Conservation (phyloP, 2,329 filamentous ascomycete genomes). For the Pseudogymnoascus sp. region DNA sequence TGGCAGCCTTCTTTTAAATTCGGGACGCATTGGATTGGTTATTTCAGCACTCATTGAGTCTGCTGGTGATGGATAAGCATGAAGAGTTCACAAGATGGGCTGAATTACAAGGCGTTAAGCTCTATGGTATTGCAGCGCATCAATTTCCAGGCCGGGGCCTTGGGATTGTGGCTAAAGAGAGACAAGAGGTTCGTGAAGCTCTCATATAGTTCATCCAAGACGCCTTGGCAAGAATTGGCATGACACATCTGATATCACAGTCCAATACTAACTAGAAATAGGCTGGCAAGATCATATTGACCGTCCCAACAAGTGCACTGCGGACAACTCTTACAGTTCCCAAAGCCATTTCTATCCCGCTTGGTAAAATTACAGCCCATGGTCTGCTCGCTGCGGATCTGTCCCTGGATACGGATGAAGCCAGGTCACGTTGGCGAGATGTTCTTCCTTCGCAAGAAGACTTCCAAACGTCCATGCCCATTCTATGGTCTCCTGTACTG, state of each 20-base stretch:
- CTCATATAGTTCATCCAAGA: slow-evolving; percentile 1
- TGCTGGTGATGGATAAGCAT: slow-evolving; percentile 25
- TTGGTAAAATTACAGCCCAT: slow-evolving; percentile 54
- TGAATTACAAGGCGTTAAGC: slow-evolving; percentile 51
- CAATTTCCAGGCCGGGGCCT: slow-evolving; percentile 65
- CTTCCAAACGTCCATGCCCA: slow-evolving; percentile 49
- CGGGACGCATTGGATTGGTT: background rate
- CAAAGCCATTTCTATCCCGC: slow-evolving; percentile 43
- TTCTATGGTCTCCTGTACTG: slow-evolving; percentile 42
- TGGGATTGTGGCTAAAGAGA: slow-evolving; percentile 64
- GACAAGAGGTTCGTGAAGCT: slow-evolving; percentile 48
- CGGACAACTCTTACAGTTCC: slow-evolving; percentile 56
- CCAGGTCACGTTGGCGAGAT: slow-evolving; percentile 48
- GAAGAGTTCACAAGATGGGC: slow-evolving; percentile 63
- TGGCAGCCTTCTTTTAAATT: background rate
- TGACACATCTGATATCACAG: slow-evolving; percentile 5
- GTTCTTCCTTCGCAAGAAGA: slow-evolving; percentile 58
- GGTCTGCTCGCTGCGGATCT: slow-evolving; percentile 65
- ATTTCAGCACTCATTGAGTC: background rate
- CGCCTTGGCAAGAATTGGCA: background rate
- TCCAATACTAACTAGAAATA: slow-evolving; percentile 24
- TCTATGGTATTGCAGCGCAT: slow-evolving; percentile 59
- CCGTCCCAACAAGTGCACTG: slow-evolving; percentile 56
- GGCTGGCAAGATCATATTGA: slow-evolving; percentile 54
- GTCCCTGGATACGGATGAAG: slow-evolving; percentile 42